Evolutionary conservation across 257 asterid genomes (phyloP).

Genomic region (Osmanthus fragrans): DNA sequence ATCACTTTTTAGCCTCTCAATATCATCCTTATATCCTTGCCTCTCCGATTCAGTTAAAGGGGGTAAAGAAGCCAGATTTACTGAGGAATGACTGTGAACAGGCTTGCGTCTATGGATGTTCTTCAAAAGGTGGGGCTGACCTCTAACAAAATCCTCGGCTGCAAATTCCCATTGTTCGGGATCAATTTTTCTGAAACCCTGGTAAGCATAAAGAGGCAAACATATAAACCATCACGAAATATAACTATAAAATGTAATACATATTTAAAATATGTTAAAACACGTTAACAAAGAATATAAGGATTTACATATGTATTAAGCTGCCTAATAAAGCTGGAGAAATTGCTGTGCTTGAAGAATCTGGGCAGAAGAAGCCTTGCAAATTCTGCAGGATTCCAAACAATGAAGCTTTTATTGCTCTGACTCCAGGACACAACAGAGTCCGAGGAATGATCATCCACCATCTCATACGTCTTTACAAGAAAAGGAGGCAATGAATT

Average conservation of each 20-base stretch:
- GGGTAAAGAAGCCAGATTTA: constrained; percentile 40
- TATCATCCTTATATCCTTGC: constrained; percentile 63
- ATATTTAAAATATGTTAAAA: not conserved
- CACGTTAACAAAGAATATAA: not conserved
- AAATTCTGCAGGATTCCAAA: constrained; percentile 79
- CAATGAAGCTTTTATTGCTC: constrained; percentile 70
- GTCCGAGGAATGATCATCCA: constrained; percentile 68
- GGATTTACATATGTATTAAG: constrained; percentile 80
- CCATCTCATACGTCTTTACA: constrained; percentile 89
- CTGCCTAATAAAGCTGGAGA: constrained; percentile 93
- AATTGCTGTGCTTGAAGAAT: constrained; percentile 87
- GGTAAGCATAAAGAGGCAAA: constrained; percentile 19
- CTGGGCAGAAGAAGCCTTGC: constrained; percentile 69
- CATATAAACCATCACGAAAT: not conserved
- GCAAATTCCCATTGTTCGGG: constrained; percentile 95
- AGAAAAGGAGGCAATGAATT: constrained; percentile 82
- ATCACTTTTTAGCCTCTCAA: constrained; percentile 55
- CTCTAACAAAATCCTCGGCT: constrained; percentile 76
- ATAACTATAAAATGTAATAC: not conserved
- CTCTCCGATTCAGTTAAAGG: constrained; percentile 64
- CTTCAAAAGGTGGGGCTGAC: constrained; percentile 71
- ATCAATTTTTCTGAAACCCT: constrained; percentile 93
- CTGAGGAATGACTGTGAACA: constrained; percentile 84
- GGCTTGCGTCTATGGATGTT: constrained; percentile 91
- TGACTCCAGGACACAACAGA: constrained; percentile 78